Evolutionary conservation across 306 rosid genomes (phyloP), one percentile per base, ranked within the genome.

Genomic region (Cicer pinnatifidum): DNA sequence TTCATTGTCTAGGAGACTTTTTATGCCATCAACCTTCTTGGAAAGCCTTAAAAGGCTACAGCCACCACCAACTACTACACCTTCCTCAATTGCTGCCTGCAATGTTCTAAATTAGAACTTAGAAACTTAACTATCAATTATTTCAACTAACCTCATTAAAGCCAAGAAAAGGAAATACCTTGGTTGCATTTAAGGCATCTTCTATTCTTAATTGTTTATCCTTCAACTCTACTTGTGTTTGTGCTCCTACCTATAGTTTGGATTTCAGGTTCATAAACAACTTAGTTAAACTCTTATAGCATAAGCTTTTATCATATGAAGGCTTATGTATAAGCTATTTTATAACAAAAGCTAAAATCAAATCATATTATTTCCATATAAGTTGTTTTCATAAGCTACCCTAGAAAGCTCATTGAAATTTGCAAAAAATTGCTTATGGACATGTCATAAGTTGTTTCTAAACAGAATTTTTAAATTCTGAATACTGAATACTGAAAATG

Each of bases 61-160:
- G 20, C 98, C 98, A 44, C 98, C 98, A 43, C 97, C 97, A 82
- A 91, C 97, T 64, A 91, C 97, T 33, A 93, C 88, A 67, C 98
- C 98, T 88, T 91, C 98, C 76, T 91, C 96, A 13, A 93, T 93
- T 68, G 98, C 96, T 19, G 98, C 92, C 98, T 93, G 78, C 63
- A 54, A 77, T 33, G 40, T 20, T 37, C 83, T 47, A 38, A 78
- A 69, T 74, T 76, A 73, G 81, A 80, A 67, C 73, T 73, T 73
- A 67, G 82, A 80, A 78, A 54, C 9, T 47, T 51, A 39, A 20
- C 38, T 19, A 61, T 33, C 16, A 19, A 47, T 45, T 43, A 76
- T 58, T 64, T 45, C 47, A 73, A 17, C 69, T 76, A 64, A 81
- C 17, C 68, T 50, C 17, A 19, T 35, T 50, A 41, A 41, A 71